Base-by-base conservation (phyloP, 371 early-diverging fungal genomes). In the Saksenaea vasiformis region DNA sequence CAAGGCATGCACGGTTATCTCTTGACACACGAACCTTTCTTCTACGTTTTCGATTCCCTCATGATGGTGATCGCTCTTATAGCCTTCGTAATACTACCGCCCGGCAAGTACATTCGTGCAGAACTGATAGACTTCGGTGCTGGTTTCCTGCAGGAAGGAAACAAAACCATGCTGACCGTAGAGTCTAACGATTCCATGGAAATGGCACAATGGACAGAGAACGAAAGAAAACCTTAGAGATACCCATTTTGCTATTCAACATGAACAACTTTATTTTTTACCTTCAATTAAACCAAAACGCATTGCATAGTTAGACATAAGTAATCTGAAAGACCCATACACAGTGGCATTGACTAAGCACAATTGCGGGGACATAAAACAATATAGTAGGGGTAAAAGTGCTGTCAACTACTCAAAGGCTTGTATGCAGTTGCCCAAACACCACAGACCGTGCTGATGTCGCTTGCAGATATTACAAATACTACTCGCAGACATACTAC, bases 291-390 rank as follows among this genome's bases (percentile, higher is more conserved):
- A n/a, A n/a, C n/a, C n/a, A n/a, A 41, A 0, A 17, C 43, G 14
- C 43, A 15, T 41, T 47, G 1, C 5, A 3, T 2, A 1, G 9
- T 47, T 47, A 47, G 8, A 47, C 10, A 22, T 47, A 47, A 22
- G 53, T 15, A 7, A 66, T 28, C 35, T 66, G 37, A 61, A 66
- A 66, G 2, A 66, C 61, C 66, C 66, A 66, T n/a, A 56, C 66
- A 53, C 47, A 51, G 11, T 66, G 19, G 3, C 44, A 36, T 22
- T 28, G 47, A 19, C 61, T 35, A n/a, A 57, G 22, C 22, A 61
- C 36, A 22, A 24, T n/a, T 15, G 24, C 24, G 11, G 66, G 66
- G 14, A 66, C 58, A 4, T 54, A n/a, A 26, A 66, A 34, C n/a
- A 56, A n/a, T n/a, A n/a, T n/a, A n/a, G n/a, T n/a, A n/a, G n/a